Evolutionary conservation across 768 basidiomycete species (phyloP).

Genomic region (Phlebiopsis flavidoalba): DNA sequence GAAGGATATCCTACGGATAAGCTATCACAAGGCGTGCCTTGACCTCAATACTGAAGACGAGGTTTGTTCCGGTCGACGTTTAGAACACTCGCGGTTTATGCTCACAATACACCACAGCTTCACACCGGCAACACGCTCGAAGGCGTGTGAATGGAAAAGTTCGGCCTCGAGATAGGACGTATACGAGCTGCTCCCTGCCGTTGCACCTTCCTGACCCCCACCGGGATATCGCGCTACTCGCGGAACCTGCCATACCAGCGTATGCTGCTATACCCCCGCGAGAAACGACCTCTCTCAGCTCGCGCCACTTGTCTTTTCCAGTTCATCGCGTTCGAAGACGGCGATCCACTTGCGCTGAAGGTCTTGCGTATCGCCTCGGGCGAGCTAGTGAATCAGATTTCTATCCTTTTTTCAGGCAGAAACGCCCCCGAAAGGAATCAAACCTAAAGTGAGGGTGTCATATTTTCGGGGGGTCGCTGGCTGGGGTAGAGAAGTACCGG

Average conservation of each 20-base stretch:
- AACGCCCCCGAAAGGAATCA: conserved; percentile 30
- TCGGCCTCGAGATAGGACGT: conserved; percentile 45
- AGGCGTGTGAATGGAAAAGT: conserved; percentile 46
- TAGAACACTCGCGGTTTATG: too few species aligned
- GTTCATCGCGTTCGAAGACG: conserved; percentile 63
- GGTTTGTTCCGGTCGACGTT: too few species aligned
- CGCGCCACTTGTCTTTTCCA: conserved; percentile 75
- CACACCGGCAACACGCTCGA: conserved; percentile 28
- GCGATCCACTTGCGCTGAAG: conserved; percentile 58
- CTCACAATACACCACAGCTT: too few species aligned
- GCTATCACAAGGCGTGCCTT: too few species aligned
- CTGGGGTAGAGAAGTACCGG: conserved; percentile 57
- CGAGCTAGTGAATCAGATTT: conserved; percentile 55
- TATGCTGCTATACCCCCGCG: conserved; percentile 40
- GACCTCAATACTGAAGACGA: too few species aligned
- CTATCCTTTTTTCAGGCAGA: conserved; percentile 45
- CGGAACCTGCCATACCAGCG: conserved; percentile 11
- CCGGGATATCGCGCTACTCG: conserved; percentile 26
- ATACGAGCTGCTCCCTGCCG: conserved; percentile 58
- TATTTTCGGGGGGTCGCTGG: conserved; percentile 80
- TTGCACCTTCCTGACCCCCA: conserved; percentile 61
- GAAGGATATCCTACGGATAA: conserved; percentile 12
- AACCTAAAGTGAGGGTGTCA: conserved; percentile 49
- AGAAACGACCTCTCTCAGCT: conserved; percentile 66
- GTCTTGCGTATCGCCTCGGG: conserved; percentile 50